Base-by-base conservation (phyloP, 2,329 filamentous ascomycete genomes). In the Huntiella decipiens region DNA sequence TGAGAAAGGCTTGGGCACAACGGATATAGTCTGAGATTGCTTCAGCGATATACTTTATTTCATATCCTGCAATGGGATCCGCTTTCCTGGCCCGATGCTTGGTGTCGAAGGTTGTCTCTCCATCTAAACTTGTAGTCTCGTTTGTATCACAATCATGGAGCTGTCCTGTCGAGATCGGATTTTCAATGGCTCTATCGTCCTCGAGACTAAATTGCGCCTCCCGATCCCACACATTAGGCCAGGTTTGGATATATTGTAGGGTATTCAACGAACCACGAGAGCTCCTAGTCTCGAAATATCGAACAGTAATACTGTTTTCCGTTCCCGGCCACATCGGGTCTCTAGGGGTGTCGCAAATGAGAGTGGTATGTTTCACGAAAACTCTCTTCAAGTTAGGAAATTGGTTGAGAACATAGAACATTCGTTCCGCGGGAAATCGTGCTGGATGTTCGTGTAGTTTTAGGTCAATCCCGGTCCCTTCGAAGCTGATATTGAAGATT, bases 371-470 rank as follows among this genome's bases (percentile, higher is more conserved):
- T 13, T 28, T 10, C 1, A 45, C 17, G 28, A 49, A 49, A 3
- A 49, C 38, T 12, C 46, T 39, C 34, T 49, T 46, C 3, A 49
- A 36, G 11, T 32, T 32, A 5, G 38, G 34, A 28, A 49, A 49
- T 8, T 16, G 28, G 33, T 43, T 39, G 11, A 49, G 28, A 15
- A 49, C 43, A 6, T 10, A 35, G 15, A 49, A 44, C 5, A 34
- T 15, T 7, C 12, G 15, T 28, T 28, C 17, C 8, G 22, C 3
- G 6, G 1, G 3, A 28, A 3, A 28, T 28, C 4, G 2, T 8
- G 17, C 17, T 17, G 17, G 17, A 17, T 1, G 4, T 17, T 17
- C 17, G 6, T 15, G 10, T 2, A 4, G 3, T 4, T 22, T 15
- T 7, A 1, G 19, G 22, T 33, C 33, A 6, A 39, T 4, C 13